phyloP scores from a whole-genome alignment of 495 filamentous ascomycete genomes.

The Niebla homalea region DNA sequence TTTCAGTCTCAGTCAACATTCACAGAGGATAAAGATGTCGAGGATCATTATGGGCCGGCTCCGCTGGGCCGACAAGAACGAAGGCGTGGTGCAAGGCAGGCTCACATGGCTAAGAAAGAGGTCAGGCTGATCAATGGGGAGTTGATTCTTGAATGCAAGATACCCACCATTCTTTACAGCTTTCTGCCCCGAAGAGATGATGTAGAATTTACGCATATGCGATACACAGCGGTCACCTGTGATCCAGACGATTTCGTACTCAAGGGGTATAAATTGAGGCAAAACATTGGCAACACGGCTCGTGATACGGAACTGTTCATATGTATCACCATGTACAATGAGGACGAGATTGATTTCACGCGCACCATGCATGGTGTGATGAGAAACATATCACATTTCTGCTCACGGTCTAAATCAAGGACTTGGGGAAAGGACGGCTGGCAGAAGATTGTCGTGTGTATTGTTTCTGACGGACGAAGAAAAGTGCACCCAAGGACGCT shows the following conservation, averaged over 20 bases:
- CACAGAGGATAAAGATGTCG: constrained; percentile 36
- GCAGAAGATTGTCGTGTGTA: constrained; percentile 98
- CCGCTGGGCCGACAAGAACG: constrained; percentile 76
- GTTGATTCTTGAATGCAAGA: constrained; percentile 96
- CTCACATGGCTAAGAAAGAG: constrained; percentile 86
- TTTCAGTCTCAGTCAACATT: constrained; percentile 60
- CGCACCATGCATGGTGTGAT: constrained; percentile 98
- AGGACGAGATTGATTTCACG: constrained; percentile 91
- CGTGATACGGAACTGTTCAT: constrained; percentile 98
- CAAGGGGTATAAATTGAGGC: constrained; percentile 85
- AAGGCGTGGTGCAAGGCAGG: constrained; percentile 64
- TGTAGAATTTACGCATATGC: constrained; percentile 97
- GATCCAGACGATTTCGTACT: constrained; percentile 90
- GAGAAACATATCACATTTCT: constrained; percentile 95
- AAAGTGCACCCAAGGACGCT: constrained; percentile 91
- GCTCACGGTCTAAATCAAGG: constrained; percentile 76
- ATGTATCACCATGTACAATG: constrained; percentile 97
- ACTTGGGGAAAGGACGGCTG: constrained; percentile 97
- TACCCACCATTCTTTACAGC: constrained; percentile 91
- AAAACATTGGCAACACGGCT: constrained; percentile 73
- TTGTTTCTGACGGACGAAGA: constrained; percentile 84
- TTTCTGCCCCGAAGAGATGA: constrained; percentile 87
- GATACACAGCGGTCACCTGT: constrained; percentile 99
- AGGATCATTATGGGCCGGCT: constrained; percentile 69
- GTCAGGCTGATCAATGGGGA: constrained; percentile 94